Conservation (phyloP, 179 eudicot genomes). For the Vitellaria paradoxa region DNA sequence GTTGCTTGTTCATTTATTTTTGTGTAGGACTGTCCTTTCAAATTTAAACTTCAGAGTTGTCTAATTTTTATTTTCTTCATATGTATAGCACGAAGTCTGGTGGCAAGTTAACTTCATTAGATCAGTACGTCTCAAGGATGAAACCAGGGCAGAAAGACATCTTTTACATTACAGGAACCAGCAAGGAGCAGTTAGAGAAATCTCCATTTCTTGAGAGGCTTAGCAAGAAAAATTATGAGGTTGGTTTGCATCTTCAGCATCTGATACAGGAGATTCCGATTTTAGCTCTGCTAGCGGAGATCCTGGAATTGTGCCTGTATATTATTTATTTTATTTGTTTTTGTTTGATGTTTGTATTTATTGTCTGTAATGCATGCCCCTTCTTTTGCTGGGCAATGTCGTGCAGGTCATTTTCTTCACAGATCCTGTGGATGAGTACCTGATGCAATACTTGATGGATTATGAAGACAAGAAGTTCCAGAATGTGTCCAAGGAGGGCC, state of each 20-base stretch:
- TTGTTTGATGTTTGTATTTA: background rate
- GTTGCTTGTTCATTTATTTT: background rate
- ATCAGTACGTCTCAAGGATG: conserved; percentile 95
- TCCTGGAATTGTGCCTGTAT: background rate
- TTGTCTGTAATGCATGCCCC: background rate
- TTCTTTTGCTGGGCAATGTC: background rate
- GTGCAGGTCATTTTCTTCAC: conserved; percentile 90
- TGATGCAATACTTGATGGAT: conserved; percentile 99
- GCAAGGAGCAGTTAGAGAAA: conserved; percentile 92
- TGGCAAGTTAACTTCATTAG: conserved; percentile 86
- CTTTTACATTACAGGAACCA: conserved; percentile 90
- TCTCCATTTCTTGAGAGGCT: conserved; percentile 99
- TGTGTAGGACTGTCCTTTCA: background rate
- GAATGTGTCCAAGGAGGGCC: conserved; percentile 95
- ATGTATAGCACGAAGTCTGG: conserved; percentile 62
- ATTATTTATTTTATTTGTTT: background rate
- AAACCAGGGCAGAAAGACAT: conserved; percentile 90
- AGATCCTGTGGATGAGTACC: conserved; percentile 95
- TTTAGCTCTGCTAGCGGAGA: background rate
- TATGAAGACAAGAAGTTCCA: conserved; percentile 97
- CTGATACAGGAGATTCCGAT: background rate
- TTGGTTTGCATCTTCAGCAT: conserved; percentile 10
- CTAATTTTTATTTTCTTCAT: background rate
- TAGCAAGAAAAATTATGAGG: conserved; percentile 86
- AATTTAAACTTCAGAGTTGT: background rate